These are phyloP conservation scores for Aegilops bicornis DNA, from an alignment of 176 grass and related monocot species.

Conservation along the genomic window DNA sequence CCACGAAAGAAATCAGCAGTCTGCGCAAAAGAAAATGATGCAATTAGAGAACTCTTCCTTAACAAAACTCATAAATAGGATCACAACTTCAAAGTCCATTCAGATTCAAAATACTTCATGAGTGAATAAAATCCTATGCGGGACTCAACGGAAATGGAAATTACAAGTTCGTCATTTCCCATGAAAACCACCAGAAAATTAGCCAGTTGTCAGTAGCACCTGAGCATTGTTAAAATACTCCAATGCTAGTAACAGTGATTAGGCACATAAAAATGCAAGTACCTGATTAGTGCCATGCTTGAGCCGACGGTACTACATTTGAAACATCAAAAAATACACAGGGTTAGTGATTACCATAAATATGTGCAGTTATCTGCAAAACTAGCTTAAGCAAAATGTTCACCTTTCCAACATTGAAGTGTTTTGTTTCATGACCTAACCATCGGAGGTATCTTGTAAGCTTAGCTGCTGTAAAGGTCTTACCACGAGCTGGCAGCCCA, in stretches of 20 bases:
- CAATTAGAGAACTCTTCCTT: slow-evolving; percentile 31
- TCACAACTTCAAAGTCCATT: neutral
- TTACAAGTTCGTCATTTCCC: neutral
- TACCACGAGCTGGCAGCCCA: slow-evolving; percentile 94
- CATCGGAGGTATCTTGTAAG: slow-evolving; percentile 97
- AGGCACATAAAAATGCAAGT: slow-evolving; percentile 11
- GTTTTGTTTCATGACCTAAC: slow-evolving; percentile 99
- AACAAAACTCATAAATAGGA: slow-evolving; percentile 13
- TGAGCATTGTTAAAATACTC: neutral
- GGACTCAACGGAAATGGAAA: neutral
- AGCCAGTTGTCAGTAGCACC: neutral
- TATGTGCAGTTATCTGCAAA: neutral
- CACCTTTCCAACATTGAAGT: slow-evolving; percentile 99
- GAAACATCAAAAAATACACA: slow-evolving; percentile 34
- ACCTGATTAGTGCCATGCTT: slow-evolving; percentile 98
- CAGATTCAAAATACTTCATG: neutral
- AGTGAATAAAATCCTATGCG: neutral
- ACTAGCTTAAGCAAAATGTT: slow-evolving; percentile 32
- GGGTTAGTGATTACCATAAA: slow-evolving; percentile 32
- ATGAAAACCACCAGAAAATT: slow-evolving; percentile 11
- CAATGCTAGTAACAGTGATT: neutral
- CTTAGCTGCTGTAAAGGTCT: slow-evolving; percentile 98
- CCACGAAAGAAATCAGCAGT: slow-evolving; percentile 93
- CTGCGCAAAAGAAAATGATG: slow-evolving; percentile 52
- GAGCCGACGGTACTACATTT: slow-evolving; percentile 81